Base-by-base conservation (phyloP, 2,329 filamentous ascomycete species). In the Botrytis byssoidea region DNA sequence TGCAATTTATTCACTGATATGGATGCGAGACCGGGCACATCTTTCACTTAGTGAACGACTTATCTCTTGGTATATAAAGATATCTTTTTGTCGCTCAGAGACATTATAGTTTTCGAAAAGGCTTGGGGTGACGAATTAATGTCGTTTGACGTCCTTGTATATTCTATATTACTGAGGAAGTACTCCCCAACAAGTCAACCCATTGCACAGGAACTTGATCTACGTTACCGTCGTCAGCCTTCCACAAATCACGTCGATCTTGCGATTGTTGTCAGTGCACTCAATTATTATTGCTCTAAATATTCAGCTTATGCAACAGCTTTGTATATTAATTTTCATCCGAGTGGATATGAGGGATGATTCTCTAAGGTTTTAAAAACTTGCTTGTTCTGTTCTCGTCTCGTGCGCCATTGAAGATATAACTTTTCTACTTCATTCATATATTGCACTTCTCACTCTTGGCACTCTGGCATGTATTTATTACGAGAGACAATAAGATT, bases 321-420 rank as follows among this genome's bases (percentile, higher is more conserved):
- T 12, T 25, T 48, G 4, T 1, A 48, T 48, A 12, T 0, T 9
- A 8, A 48, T 48, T 12, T 1, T 4, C 46, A 48, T 51, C 4
- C 48, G 4, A 4, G 4, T n/a, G 48, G 1, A 14, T 12, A n/a
- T n/a, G 10, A n/a, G 0, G 0, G 10, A 25, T 6, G 5, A 1
- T 51, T 51, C 12, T 51, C 48, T n/a, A 5, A 42, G 40, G 12
- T 14, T 3, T 42, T 3, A 5, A 1, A 51, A 51, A 6, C 4
- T 14, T 3, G 10, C 22, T n/a, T 51, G 10, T n/a, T 51, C 6
- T 55, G 5, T 29, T 16, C 14, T 29, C n/a, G 14, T 55, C 51
- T 51, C 48, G 6, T 14, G 0, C 3, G 10, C 9, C 22, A 51
- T 25, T 51, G 1, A 2, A 51, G 0, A 25, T 14, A 2, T n/a